Percentiles rank a stretch among this genome's conserved stretches.
phyloP scores from a whole-genome alignment of 2,329 filamentous ascomycete genomes.

The Fusarium kyushuense region DNA sequence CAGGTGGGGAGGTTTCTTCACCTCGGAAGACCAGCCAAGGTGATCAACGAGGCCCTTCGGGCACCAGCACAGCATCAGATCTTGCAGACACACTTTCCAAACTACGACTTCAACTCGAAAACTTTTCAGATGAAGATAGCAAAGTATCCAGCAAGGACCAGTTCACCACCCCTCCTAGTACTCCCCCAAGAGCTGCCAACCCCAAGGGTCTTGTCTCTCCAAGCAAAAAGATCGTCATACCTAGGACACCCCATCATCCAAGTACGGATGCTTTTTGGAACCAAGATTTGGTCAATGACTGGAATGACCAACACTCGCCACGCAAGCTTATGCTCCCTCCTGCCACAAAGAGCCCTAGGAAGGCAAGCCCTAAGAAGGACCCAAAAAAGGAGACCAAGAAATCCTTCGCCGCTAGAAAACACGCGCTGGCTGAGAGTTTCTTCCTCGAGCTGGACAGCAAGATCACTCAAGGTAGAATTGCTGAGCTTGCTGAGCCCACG shows the following conservation, averaged over 20 bases:
- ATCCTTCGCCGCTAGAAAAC: conserved; percentile 72
- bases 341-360: conserved; percentile 45
- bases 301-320: conserved; percentile 73
- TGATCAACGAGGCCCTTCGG: not conserved
- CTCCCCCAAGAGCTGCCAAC: conserved; percentile 32
- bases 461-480: conserved; percentile 72
- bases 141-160: conserved; percentile 14
- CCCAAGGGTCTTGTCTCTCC: conserved; percentile 48
- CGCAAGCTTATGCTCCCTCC: conserved; percentile 55
- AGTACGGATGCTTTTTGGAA: conserved; percentile 71
- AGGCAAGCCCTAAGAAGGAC: conserved; percentile 55
- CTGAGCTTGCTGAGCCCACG: conserved; percentile 68
- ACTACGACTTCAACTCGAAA: conserved; percentile 42
- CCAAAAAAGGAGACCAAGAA: conserved; percentile 61
- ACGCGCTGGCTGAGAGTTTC: conserved; percentile 72
- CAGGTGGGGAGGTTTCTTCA: conserved; percentile 4
- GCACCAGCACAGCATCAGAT: conserved; percentile 33
- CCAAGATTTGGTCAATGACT: conserved; percentile 69
- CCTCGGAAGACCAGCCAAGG: conserved; percentile 14
- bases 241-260: conserved; percentile 65
- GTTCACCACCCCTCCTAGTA: conserved; percentile 43
- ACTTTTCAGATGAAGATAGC: conserved; percentile 43
- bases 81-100: conserved; percentile 45
- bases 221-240: conserved; percentile 57
- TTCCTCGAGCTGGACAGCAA: conserved; percentile 74